Base-by-base conservation (phyloP, 768 basidiomycete species). In the Tylopilus balloui region DNA sequence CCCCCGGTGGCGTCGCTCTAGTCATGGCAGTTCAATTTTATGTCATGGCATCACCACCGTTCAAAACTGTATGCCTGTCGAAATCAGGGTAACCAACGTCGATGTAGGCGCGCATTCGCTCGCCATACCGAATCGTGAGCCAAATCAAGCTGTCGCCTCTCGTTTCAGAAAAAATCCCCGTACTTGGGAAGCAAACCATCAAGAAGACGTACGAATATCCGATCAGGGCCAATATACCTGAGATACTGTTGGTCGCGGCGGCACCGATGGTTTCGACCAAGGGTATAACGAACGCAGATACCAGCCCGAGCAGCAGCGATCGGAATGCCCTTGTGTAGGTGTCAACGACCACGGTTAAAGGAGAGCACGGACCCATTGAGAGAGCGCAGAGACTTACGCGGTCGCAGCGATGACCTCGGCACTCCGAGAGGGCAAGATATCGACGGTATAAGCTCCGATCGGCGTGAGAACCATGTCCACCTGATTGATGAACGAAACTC, bases 321-420 rank as follows among this genome's bases (percentile, higher is more conserved):
- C 65, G 56, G 38, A 64, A 36, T 2, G 60, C 62, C 7, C 60
- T 62, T 31, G 9, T 3, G 20, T 9, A n/a, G 1, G n/a, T n/a
- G 20, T 20, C 13, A 40, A 36, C 12, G n/a, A n/a, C 27, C 4
- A n/a, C 23, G 14, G 3, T 17, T 39, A 36, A 20, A 20, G 35
- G 2, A 27, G 4, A 44, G 8, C 15, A 23, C 1, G 14, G n/a
- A n/a, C 14, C 0, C 3, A 25, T 40, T 0, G n/a, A 8, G 15
- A 27, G 6, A n/a, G n/a, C 7, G 27, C 7, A 28, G 5, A 6
- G 39, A 71, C 78, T 25, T 45, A 84, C 85, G 66, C 67, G 45
- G 68, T 70, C 0, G 78, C 82, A 3, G 81, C 84, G 64, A 76
- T 72, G n/a, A 73, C 71, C 57, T 87, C 84, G 3, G 84, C 81